Evolutionary conservation across 1,284 basidiomycete genomes (phyloP).

Genomic region (Cutaneotrichosporon cavernicola): DNA sequence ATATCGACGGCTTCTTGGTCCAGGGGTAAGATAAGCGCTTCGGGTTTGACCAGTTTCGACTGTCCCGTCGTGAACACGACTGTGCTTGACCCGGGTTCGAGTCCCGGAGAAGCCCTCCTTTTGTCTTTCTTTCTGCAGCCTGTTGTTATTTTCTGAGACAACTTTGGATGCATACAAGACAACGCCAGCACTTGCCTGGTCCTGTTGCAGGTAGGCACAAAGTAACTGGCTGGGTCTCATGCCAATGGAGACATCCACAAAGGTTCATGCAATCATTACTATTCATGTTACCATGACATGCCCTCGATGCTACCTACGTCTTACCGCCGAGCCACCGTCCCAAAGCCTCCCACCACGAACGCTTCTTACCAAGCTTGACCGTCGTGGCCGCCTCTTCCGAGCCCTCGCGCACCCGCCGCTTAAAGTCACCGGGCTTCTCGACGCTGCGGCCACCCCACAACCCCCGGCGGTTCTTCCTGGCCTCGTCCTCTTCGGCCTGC

Average conservation of each 20-base stretch:
- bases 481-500: constrained; percentile 61
- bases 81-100: constrained; percentile 5
- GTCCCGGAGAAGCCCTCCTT: constrained; percentile 3
- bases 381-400: constrained; percentile 21
- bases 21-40: constrained; percentile 1
- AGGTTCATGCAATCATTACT: constrained; percentile 2
- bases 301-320: constrained; percentile 13
- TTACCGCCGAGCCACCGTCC: constrained; percentile 24
- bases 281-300: constrained; percentile 2
- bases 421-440: constrained; percentile 77
- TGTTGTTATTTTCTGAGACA: not conserved
- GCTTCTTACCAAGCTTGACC: constrained; percentile 2
- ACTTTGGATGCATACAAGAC: not conserved
- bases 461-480: constrained; percentile 65
- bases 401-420: constrained; percentile 59
- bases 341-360: constrained; percentile 19
- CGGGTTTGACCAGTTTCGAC: not conserved
- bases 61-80: constrained; percentile 3
- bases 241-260: too few relatives aligned
- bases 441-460: constrained; percentile 64
- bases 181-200: not conserved
- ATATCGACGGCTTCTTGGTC: constrained; percentile 2
- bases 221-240: too few relatives aligned
- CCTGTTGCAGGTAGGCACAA: too few relatives aligned
- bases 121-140: not conserved